Conservation (phyloP, 495 filamentous ascomycete genomes). For the Podospora pseudopauciseta region DNA sequence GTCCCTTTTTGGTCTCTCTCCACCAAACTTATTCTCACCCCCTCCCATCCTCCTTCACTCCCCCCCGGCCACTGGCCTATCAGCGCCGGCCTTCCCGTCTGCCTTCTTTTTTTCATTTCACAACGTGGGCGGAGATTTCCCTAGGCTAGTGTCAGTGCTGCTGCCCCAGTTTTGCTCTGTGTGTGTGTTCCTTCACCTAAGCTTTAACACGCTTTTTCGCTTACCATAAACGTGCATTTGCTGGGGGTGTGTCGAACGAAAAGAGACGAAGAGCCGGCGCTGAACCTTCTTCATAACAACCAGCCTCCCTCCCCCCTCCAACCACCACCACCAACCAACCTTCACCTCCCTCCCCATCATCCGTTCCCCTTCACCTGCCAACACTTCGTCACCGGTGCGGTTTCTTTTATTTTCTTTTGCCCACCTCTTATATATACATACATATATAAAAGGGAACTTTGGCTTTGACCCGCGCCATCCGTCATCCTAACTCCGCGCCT, state of each 20-base stretch:
- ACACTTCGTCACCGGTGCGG: too few relatives aligned
- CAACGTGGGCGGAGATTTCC: slow-evolving; percentile 25
- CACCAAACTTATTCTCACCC: not conserved
- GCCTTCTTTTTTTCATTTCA: slow-evolving; percentile 22
- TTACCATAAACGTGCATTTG: not conserved
- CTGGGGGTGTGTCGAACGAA: too few relatives aligned
- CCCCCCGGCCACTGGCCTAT: slow-evolving; percentile 16
- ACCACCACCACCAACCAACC: too few relatives aligned
- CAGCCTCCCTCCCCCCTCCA: slow-evolving; percentile 1
- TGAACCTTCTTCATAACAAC: slow-evolving; percentile 22
- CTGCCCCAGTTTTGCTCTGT: too few relatives aligned
- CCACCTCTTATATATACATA: too few relatives aligned
- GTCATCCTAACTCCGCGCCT: slow-evolving; percentile 18
- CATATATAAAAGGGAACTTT: too few relatives aligned
- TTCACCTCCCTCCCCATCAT: slow-evolving; percentile 7
- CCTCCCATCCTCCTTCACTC: not conserved
- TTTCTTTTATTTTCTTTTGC: too few relatives aligned
- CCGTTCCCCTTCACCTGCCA: not conserved
- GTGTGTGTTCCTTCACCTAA: slow-evolving; percentile 20
- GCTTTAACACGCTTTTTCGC: slow-evolving; percentile 17
- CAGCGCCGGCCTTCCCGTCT: slow-evolving; percentile 9
- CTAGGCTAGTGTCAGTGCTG: slow-evolving; percentile 19
- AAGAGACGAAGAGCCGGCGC: slow-evolving; percentile 13
- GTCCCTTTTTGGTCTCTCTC: not conserved
- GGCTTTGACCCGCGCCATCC: slow-evolving; percentile 11